Conservation (phyloP, 169 alveolate species). For the Plasmodium fragile region DNA sequence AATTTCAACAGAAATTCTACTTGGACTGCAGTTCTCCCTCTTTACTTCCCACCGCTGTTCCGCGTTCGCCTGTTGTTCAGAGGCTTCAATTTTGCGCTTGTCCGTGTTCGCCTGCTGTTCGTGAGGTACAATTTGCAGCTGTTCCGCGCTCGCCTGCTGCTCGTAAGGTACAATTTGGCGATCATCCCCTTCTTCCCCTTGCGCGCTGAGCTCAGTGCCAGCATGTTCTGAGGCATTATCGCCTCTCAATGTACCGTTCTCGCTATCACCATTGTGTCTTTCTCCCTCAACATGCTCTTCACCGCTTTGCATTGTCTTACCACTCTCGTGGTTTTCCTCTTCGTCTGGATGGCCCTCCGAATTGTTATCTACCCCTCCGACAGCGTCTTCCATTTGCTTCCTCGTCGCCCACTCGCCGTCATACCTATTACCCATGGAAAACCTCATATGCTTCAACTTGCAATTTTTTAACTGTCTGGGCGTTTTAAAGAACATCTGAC, state of each 20-base stretch:
- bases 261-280: neutral
- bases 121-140: neutral
- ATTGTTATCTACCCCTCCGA: neutral
- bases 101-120: neutral
- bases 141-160: neutral
- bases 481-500: slow-evolving; percentile 23
- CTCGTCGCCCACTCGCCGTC: neutral
- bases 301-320: neutral
- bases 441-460: slow-evolving; percentile 10
- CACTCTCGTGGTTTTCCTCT: neutral
- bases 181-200: neutral
- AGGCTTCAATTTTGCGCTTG: neutral
- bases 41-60: neutral
- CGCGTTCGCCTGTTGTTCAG: neutral
- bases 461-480: slow-evolving; percentile 18
- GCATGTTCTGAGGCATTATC: neutral
- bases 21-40: neutral
- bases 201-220: neutral
- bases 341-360: neutral
- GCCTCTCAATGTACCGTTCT: neutral
- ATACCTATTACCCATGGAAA: neutral
- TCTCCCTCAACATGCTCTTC: neutral
- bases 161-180: neutral
- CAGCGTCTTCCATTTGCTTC: neutral
- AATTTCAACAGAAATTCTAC: slow-evolving; percentile 31